These are phyloP conservation scores for Paecilomyces fulvus DNA, from an alignment of 2,329 filamentous ascomycete genomes.

Conservation along the genomic window DNA sequence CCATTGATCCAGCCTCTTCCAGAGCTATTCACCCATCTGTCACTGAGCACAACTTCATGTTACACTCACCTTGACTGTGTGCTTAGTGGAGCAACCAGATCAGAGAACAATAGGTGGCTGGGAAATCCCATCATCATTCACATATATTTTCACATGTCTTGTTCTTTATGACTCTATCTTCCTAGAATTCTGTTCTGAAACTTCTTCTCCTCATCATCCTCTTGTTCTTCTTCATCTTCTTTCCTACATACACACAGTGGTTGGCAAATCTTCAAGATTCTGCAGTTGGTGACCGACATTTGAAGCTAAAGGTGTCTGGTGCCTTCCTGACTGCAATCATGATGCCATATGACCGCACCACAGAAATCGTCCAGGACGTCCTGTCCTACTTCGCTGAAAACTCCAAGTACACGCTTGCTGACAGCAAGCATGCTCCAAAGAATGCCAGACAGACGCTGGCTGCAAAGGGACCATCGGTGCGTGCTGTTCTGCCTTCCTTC, in stretches of 20 bases:
- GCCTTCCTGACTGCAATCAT: not conserved
- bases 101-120: not conserved
- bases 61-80: not conserved
- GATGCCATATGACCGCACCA: not conserved
- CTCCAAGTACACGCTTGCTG: slow-evolving; percentile 1
- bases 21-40: not conserved
- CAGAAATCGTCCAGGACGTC: not conserved
- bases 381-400: not conserved
- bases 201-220: not conserved
- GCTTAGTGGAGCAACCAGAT: not conserved
- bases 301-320: not conserved
- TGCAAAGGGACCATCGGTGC: not conserved
- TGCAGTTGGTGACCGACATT: not conserved
- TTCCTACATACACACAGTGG: not conserved
- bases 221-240: not conserved
- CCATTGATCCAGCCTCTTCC: not conserved
- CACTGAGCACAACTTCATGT: not conserved
- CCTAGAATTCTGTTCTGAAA: not conserved
- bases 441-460: not conserved
- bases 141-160: not conserved
- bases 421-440: slow-evolving; percentile 5
- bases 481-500: not conserved
- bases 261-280: not conserved
- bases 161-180: not conserved
- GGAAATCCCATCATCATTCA: not conserved